Evolutionary conservation across 2,329 filamentous ascomycete species (phyloP).

Genomic region (Microdochium paspali): DNA sequence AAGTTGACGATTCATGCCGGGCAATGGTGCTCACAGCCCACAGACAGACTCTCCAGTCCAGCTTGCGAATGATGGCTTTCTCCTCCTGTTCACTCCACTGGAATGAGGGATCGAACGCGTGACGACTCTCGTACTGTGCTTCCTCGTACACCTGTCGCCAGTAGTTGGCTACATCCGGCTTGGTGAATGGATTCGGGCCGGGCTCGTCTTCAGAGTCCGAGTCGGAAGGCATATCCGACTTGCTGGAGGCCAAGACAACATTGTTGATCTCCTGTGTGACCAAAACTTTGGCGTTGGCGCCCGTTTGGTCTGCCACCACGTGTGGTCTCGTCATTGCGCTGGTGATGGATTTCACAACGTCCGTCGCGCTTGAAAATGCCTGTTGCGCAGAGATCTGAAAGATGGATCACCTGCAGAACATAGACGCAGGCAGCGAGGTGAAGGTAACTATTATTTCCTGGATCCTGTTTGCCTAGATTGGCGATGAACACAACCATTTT

Average conservation of each 20-base stretch:
- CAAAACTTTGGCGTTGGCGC: background rate
- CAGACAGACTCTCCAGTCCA: constrained; percentile 27
- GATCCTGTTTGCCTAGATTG: no score
- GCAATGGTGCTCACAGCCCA: constrained; percentile 23
- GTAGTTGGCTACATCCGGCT: constrained; percentile 17
- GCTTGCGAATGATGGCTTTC: constrained; percentile 38
- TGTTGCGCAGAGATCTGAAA: no score
- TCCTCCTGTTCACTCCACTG: constrained; percentile 45
- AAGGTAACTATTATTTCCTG: no score
- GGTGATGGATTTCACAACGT: background rate
- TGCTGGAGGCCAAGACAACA: background rate
- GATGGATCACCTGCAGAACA: no score
- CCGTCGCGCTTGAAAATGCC: background rate
- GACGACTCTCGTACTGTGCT: constrained; percentile 39
- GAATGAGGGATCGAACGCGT: constrained; percentile 43
- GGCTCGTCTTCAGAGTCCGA: background rate
- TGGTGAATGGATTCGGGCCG: constrained; percentile 17
- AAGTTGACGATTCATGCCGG: constrained; percentile 1
- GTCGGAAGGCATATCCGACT: background rate
- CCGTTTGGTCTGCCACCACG: background rate
- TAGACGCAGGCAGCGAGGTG: no score
- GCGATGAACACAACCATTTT: no score
- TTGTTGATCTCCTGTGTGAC: background rate
- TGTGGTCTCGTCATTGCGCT: background rate
- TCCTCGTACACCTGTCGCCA: constrained; percentile 24